Conservation (phyloP, 2,329 filamentous ascomycete genomes). For the Orbilia oligospora region DNA sequence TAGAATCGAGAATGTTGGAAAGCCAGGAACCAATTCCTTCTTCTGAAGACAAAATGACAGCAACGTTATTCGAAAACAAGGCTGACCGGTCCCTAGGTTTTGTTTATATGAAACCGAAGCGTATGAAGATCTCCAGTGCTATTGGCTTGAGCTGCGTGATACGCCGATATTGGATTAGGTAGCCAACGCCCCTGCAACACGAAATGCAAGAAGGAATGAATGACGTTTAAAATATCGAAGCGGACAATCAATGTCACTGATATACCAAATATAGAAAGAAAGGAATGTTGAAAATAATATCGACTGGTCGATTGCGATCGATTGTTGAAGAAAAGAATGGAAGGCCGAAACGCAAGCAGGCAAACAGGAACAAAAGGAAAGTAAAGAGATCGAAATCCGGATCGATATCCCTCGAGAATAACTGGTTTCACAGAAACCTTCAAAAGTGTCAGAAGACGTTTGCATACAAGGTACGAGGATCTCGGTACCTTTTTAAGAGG, state of each 20-base stretch:
- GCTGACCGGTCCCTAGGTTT: conserved; percentile 47
- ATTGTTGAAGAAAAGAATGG: conserved; percentile 42
- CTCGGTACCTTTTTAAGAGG: conserved; percentile 54
- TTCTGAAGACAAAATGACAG: conserved; percentile 18
- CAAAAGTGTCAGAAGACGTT: conserved; percentile 52
- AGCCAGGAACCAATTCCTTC: conserved; percentile 5
- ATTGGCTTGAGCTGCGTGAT: conserved; percentile 32
- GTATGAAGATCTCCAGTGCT: conserved; percentile 52
- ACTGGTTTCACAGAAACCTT: conserved; percentile 57
- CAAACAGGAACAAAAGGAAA: conserved; percentile 35
- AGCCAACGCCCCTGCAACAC: conserved; percentile 51
- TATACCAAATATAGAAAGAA: conserved; percentile 33
- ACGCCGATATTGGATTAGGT: conserved; percentile 51
- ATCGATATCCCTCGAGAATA: conserved; percentile 41
- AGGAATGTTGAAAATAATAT: conserved; percentile 39
- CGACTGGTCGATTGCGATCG: conserved; percentile 32
- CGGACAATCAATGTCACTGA: conserved; percentile 47
- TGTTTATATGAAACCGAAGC: conserved; percentile 53
- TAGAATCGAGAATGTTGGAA: conserved; percentile 7
- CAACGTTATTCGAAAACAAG: conserved; percentile 29
- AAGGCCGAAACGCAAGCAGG: conserved; percentile 50
- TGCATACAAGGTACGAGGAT: conserved; percentile 50
- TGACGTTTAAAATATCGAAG: conserved; percentile 27
- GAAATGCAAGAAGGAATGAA: conserved; percentile 42
- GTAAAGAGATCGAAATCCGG: conserved; percentile 19